Base-by-base conservation (phyloP, 2,329 filamentous ascomycete species). In the Pleochaeta shiraiana region DNA sequence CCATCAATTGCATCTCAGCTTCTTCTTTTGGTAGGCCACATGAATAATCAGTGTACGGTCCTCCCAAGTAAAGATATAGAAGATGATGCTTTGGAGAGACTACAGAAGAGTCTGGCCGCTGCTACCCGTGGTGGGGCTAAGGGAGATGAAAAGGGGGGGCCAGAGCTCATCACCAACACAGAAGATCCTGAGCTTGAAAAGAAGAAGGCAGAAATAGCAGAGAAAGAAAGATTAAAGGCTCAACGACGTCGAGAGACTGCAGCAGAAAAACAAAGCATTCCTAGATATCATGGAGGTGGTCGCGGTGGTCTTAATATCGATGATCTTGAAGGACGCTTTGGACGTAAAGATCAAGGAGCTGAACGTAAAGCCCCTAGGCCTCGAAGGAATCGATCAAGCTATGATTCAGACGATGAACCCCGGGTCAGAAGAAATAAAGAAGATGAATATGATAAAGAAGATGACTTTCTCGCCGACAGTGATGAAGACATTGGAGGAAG, bases 391-490 rank as follows among this genome's bases (percentile, higher is more conserved):
- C 77, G 79, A 45, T 77, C 79, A 66, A 87, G 88, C 69, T 87
- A 89, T 66, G 87, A 91, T 70, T 88, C 88, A 9, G 88, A 90
- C 69, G 86, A 89, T 68, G 86, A 88, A 66, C 77, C 84, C 39
- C 82, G 83, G 19, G 79, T 83, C 77, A 45, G 83, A 77, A 65
- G 70, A 60, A 79, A 79, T 34, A 81, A 82, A 63, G 80, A 85
- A 66, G 86, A 91, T 68, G 86, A 89, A 69, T 92, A 92, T 71
- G 87, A 91, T 67, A 80, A 86, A 71, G 86, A 86, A 37, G 88
- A 92, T 70, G 88, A 86, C 65, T 92, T 92, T 72, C 81, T 92
- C 65, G 88, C 86, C 3, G 79, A 79, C 3, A 90, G 85, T 70
- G 87, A 90, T 68, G 86, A 89, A 65, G 88, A 90, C 50, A 73